Conservation (phyloP, 371 early-diverging fungal genomes). For the Mortierella sp. region DNA sequence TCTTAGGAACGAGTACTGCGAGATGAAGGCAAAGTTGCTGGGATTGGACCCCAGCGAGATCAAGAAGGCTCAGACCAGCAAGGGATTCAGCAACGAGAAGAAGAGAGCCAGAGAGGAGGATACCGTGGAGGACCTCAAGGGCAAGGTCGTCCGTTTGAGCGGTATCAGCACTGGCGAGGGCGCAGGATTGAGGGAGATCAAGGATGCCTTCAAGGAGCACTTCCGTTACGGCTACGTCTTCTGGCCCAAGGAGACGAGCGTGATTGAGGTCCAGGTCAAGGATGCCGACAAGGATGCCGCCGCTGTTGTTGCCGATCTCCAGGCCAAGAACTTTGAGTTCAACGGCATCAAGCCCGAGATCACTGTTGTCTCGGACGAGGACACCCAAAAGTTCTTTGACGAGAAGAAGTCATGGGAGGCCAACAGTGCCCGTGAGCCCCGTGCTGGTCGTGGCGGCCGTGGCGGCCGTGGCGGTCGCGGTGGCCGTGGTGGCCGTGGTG, state of each 20-base stretch:
- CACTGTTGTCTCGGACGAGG: slow-evolving; percentile 52
- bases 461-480: slow-evolving; percentile 54
- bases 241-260: slow-evolving; percentile 49
- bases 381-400: slow-evolving; percentile 55
- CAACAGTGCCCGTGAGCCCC: slow-evolving; percentile 29
- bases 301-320: slow-evolving; percentile 46
- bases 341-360: slow-evolving; percentile 57
- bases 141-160: slow-evolving; percentile 55
- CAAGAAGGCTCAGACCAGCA: slow-evolving; percentile 31
- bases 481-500: slow-evolving; percentile 49
- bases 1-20: slow-evolving; percentile 47
- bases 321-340: slow-evolving; percentile 48
- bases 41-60: slow-evolving; percentile 55
- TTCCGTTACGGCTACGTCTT: slow-evolving; percentile 60
- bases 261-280: slow-evolving; percentile 59
- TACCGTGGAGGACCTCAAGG: slow-evolving; percentile 50
- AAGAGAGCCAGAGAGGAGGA: slow-evolving; percentile 54
- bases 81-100: slow-evolving; percentile 51
- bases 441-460: slow-evolving; percentile 40
- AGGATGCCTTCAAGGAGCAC: slow-evolving; percentile 51
- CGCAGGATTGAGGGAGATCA: slow-evolving; percentile 50
- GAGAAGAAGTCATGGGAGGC: slow-evolving; percentile 56
- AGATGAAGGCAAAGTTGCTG: slow-evolving; percentile 57
- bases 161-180: slow-evolving; percentile 52
- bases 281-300: slow-evolving; percentile 58